Conservation (phyloP, 2,329 filamentous ascomycete genomes). For the Lasiodiplodia citricola region DNA sequence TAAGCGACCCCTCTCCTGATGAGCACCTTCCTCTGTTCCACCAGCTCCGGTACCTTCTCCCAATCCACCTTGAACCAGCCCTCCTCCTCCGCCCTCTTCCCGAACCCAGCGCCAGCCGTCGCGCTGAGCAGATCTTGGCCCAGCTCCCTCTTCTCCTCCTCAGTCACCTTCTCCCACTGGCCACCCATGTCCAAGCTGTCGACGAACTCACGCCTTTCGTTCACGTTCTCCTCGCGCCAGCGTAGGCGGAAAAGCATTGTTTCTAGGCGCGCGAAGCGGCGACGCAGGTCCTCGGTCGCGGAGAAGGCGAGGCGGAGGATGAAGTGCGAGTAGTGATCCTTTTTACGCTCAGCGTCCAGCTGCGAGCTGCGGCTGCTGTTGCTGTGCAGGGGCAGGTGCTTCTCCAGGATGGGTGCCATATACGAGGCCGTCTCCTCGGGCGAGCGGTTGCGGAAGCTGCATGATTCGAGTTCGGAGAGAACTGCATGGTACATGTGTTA, state of each 20-base stretch:
- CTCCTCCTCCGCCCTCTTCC: slow-evolving; percentile 69
- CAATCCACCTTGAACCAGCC: slow-evolving; percentile 97
- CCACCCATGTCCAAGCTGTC: slow-evolving; percentile 68
- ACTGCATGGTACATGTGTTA: slow-evolving; percentile 56
- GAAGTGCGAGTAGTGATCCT: slow-evolving; percentile 98
- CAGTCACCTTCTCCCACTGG: slow-evolving; percentile 81
- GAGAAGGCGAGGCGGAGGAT: slow-evolving; percentile 93
- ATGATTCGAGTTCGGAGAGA: slow-evolving; percentile 87
- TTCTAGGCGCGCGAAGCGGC: slow-evolving; percentile 85
- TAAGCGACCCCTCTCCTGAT: slow-evolving; percentile 84
- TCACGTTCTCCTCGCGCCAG: slow-evolving; percentile 75
- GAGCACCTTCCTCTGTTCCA: slow-evolving; percentile 79
- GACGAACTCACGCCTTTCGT: slow-evolving; percentile 78
- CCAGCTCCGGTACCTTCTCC: slow-evolving; percentile 87
- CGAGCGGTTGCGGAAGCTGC: slow-evolving; percentile 89
- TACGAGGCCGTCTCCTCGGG: slow-evolving; percentile 81
- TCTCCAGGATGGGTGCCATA: slow-evolving; percentile 85
- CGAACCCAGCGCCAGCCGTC: slow-evolving; percentile 43
- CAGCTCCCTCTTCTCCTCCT: slow-evolving; percentile 77
- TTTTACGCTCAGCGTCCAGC: slow-evolving; percentile 77
- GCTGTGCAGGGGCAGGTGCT: slow-evolving; percentile 80
- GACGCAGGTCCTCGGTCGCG: slow-evolving; percentile 85
- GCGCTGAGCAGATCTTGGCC: slow-evolving; percentile 66
- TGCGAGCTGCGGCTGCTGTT: slow-evolving; percentile 68
- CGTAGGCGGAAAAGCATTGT: slow-evolving; percentile 86